A percentile compares a stretch with the other conserved stretches of the same genome.
phyloP scores from a whole-genome alignment of 306 rosid genomes.

The Vachellia pachyceras region DNA sequence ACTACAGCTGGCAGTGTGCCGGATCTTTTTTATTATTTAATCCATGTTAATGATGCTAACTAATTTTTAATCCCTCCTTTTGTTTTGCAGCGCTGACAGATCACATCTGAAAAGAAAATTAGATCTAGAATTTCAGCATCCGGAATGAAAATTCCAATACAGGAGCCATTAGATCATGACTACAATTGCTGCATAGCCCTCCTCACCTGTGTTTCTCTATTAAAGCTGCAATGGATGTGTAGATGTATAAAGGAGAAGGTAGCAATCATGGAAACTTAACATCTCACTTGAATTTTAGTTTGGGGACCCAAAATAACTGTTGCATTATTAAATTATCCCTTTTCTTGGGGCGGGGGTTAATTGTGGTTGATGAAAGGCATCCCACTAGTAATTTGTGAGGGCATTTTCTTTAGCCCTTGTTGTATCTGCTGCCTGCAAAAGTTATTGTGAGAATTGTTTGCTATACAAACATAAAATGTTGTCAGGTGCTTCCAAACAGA shows the following conservation, averaged over 20 bases:
- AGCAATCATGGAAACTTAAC: constrained; percentile 32
- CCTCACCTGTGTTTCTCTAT: constrained; percentile 28
- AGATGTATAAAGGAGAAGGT: constrained; percentile 37
- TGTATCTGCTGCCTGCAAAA: constrained; percentile 35
- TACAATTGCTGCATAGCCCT: constrained; percentile 28
- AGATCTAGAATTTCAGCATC: constrained; percentile 89
- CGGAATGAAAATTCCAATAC: constrained; percentile 51
- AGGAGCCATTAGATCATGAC: constrained; percentile 7
- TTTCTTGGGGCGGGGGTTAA: too few relatives aligned
- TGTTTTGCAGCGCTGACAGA: constrained; percentile 82
- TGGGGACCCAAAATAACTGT: constrained; percentile 37
- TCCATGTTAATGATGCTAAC: background rate
- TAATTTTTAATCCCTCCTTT: constrained; percentile 31
- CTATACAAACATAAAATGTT: constrained; percentile 30
- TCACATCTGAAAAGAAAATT: constrained; percentile 89
- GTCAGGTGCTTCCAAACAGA: background rate
- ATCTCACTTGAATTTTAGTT: constrained; percentile 29
- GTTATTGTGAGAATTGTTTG: constrained; percentile 35
- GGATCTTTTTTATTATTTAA: background rate
- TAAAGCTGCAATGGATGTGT: constrained; percentile 43
- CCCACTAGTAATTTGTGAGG: constrained; percentile 30
- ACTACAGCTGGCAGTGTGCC: background rate
- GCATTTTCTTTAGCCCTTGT: constrained; percentile 37
- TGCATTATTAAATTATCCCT: background rate
- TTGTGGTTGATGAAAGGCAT: constrained; percentile 35